These are phyloP conservation scores for Rhipidocladum racemiflorum DNA, from an alignment of 176 grass and related monocot genomes.

Conservation along the genomic window DNA sequence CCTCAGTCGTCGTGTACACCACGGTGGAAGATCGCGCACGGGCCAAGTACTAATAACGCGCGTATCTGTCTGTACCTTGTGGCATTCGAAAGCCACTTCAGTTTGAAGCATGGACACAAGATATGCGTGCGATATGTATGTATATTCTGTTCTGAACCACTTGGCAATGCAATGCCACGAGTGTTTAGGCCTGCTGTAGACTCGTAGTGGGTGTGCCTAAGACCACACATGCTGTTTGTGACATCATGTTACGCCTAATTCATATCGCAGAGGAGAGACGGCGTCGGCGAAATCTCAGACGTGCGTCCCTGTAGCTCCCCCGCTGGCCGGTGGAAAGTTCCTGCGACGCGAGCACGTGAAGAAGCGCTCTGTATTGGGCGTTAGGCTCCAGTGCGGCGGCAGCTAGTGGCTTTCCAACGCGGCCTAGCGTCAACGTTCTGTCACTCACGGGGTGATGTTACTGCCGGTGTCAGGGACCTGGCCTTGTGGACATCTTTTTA, in stretches of 20 bases:
- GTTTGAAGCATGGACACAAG: background rate
- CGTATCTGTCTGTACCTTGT: background rate
- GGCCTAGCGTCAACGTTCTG: conserved; percentile 25
- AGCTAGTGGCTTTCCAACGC: conserved; percentile 26
- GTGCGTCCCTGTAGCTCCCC: background rate
- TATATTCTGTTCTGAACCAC: background rate
- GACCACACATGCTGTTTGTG: background rate
- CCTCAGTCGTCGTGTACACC: background rate
- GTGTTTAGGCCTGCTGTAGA: background rate
- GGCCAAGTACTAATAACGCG: background rate
- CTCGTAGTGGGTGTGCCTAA: background rate
- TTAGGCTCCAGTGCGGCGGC: background rate
- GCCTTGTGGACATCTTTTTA: conserved; percentile 5
- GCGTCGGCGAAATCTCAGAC: background rate
- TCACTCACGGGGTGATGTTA: conserved; percentile 8
- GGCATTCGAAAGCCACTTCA: background rate
- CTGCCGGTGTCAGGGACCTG: background rate
- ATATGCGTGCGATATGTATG: background rate
- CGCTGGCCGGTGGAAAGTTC: background rate
- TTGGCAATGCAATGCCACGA: too few relatives aligned
- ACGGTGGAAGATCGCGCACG: background rate
- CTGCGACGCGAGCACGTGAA: conserved; percentile 21
- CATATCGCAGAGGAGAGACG: background rate
- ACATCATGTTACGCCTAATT: background rate
- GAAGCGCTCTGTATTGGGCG: background rate